Base-by-base conservation (phyloP, 202 grass and related monocot genomes). In the Bolboschoenoplectus hybrid region DNA sequence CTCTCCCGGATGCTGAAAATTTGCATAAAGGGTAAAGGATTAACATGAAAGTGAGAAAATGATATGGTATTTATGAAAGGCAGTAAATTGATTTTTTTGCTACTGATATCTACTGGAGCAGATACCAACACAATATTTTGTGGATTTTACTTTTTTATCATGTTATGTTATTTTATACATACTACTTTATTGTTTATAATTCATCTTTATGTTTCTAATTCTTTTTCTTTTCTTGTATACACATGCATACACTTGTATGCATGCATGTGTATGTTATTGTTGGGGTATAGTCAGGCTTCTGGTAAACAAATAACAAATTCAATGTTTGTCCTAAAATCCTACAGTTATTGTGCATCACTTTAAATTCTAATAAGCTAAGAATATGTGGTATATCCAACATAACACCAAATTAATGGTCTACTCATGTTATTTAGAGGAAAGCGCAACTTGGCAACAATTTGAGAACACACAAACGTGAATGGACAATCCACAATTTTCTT, bases 1-100 rank as follows among this genome's bases (percentile, higher is more conserved):
- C 2, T 91, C 63, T 67, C 82, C 76, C 10, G 95, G 92, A 81
- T 88, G 81, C 95, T 93, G 86, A 89, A 92, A 86, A 45, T 34
- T 84, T 43, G 86, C 32, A 49, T 83, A 19, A 83, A 20, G 41
- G 43, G 4, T 35, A n/a, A 38, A 80, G 41, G 41, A 20, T 86
- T 50, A 79, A 17, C 2, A 69, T 36, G 3, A 66, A 47, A 85
- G 13, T 60, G 5, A 83, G n/a, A 35, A 66, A 52, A 50, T 65
- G 36, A 20, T 34, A 67, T 38, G 49, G 14, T 52, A 39, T 38
- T 3, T 83, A 9, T 63, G 12, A 50, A 14, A 83, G 14, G 32
- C 52, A 58, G 11, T 2, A 79, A 78, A 52, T n/a, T 6, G 38
- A 13, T 14, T 53, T 58, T 13, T 13, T 49, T 60, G 17, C 17